Conservation (phyloP, 352 stramenopile genomes). For the Nannochloropsis limnetica region DNA sequence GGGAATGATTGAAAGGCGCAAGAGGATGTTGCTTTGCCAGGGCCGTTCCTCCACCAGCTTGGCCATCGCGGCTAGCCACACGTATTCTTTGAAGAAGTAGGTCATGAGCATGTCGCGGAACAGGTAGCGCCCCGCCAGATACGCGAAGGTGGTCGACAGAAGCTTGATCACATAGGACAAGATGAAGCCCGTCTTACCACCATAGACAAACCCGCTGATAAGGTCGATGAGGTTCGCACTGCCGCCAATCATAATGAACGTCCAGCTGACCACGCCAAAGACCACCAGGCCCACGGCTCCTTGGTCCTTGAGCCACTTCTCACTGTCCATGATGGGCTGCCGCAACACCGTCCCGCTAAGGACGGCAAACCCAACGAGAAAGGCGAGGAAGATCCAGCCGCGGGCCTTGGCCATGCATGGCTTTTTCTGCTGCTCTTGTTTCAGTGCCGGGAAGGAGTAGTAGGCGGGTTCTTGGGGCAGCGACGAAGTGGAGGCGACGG, state of each 20-base stretch:
- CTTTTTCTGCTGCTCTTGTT: not conserved
- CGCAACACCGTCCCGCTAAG: not conserved
- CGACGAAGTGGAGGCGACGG: not conserved
- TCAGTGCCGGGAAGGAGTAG: not conserved
- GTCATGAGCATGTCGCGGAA: constrained; percentile 9
- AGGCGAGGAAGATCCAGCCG: constrained; percentile 9
- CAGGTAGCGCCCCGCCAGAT: not conserved
- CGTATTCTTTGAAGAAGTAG: constrained; percentile 32
- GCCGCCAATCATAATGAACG: constrained; percentile 4
- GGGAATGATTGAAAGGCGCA: not conserved
- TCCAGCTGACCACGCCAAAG: not conserved
- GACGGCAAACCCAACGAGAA: constrained; percentile 3
- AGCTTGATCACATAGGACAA: constrained; percentile 9
- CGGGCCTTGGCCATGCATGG: constrained; percentile 11
- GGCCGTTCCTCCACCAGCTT: not conserved
- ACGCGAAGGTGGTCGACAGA: not conserved
- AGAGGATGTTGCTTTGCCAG: constrained; percentile 20
- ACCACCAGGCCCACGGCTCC: not conserved
- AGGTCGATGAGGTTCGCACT: constrained; percentile 27
- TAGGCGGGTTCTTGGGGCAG: not conserved
- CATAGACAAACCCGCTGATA: constrained; percentile 14
- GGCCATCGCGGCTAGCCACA: constrained; percentile 15
- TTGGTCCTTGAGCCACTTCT: not conserved
- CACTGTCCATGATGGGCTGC: constrained; percentile 22
- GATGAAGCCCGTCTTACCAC: not conserved